Percentiles rank a stretch among this genome's conserved stretches.
phyloP scores from a whole-genome alignment of 192 early-diverging fungal species.

The Umbelopsis ramanniana region DNA sequence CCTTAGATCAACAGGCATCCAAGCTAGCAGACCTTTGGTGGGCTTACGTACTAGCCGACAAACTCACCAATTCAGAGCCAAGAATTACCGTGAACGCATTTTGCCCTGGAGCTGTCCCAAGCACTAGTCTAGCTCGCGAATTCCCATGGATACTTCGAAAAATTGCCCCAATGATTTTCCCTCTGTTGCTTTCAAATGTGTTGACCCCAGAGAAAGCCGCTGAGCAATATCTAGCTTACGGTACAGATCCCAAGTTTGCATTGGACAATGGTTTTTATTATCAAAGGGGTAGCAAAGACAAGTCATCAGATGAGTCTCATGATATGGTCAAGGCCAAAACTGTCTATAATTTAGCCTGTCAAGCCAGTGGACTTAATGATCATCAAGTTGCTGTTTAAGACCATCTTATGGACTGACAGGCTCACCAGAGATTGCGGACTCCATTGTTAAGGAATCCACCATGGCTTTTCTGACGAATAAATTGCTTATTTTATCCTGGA shows the following conservation, averaged over 20 bases:
- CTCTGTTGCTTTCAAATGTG: background rate
- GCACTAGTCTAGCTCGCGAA: constrained; percentile 15
- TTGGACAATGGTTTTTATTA: constrained; percentile 10
- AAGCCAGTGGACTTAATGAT: constrained; percentile 7
- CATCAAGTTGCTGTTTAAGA: background rate
- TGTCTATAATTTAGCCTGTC: constrained; percentile 19
- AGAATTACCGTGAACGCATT: constrained; percentile 15
- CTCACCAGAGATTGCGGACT: no score
- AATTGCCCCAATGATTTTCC: background rate
- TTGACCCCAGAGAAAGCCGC: background rate
- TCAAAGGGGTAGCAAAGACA: background rate
- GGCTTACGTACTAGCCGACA: constrained; percentile 17
- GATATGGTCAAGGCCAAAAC: constrained; percentile 22
- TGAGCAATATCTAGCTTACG: constrained; percentile 14
- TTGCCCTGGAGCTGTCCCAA: constrained; percentile 23
- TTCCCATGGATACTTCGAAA: constrained; percentile 3
- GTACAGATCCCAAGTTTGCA: background rate
- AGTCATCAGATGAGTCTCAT: constrained; percentile 21
- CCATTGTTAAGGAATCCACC: no score
- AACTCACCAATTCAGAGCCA: background rate
- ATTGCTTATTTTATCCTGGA: no score
- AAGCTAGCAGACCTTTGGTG: constrained; percentile 25
- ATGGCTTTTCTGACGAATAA: no score
- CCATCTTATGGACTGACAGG: no score
- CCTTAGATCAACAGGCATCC: background rate